Evolutionary conservation across 768 basidiomycete genomes (phyloP), one percentile per base, ranked within the genome.

Genomic region (Phaeolepiota aurea): DNA sequence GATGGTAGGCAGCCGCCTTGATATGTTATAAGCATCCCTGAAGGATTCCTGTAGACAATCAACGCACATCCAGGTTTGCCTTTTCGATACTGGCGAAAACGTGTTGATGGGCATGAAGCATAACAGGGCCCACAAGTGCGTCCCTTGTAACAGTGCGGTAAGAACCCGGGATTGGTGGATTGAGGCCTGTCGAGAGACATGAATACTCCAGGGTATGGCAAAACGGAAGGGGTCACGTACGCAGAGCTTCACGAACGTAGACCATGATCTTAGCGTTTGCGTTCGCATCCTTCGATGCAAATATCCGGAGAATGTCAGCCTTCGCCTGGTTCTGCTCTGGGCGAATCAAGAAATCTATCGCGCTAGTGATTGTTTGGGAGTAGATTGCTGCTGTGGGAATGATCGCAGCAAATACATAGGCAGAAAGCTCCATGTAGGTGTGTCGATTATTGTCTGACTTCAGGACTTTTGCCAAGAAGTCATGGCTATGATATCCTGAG

Each of bases 301-400:
- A 56, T 20, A 74, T 48, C 13, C 44, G 48, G 1, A 68, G 57
- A 20, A 81, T 64, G 22, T 71, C 62, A 16, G 58, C 55, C 7
- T 67, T 62, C 19, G 61, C 64, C 13, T 53, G 36, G 41, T 54
- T 36, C 45, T 58, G 57, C 31, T 53, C 54, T 1, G 66, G 62
- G 7, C 66, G 60, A 11, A 83, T 58, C 48, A 76, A 85, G 57
- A 75, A 81, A 50, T 82, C 64, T 37, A 86, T 63, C 16, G 80
- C 67, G 40, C 72, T 69, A 2, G 72, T 64, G 31, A 83, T 55
- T 9, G 70, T 66, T 38, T 76, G 66, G 1, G 77, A 76, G 59
- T 75, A 81, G 4, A 74, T 51, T 0, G 75, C 61, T 2, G 72
- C 68, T 12, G 76, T 76, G 3, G 78, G 76, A 10, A 82, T 66